These are phyloP conservation scores for Luvunga scandens DNA, from an alignment of 345 rosid species.

Conservation along the genomic window DNA sequence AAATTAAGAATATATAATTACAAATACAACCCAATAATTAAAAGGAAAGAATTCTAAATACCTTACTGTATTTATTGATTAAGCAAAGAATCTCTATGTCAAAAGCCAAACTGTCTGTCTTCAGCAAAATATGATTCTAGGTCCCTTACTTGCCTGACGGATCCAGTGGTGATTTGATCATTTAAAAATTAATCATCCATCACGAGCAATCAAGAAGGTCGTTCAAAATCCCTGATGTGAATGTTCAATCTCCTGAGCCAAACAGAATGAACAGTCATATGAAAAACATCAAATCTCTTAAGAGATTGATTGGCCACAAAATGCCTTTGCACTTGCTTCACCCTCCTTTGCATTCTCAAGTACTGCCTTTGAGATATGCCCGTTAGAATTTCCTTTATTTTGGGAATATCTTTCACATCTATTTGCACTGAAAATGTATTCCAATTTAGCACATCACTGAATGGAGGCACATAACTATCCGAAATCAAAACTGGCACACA, in stretches of 20 bases:
- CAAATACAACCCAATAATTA: neutral
- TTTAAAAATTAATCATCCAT: neutral
- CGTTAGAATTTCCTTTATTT: conserved; percentile 47
- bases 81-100: neutral
- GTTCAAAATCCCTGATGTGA: conserved; percentile 9
- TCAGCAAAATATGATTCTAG: no score
- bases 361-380: conserved; percentile 46
- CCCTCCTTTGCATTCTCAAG: conserved; percentile 34
- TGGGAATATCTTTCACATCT: conserved; percentile 47
- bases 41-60: neutral
- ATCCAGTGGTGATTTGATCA: no score
- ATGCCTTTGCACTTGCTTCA: conserved; percentile 53
- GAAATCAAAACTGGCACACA: conserved; percentile 77
- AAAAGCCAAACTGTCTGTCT: no score
- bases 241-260: conserved; percentile 72
- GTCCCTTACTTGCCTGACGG: no score
- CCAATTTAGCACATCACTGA: conserved; percentile 73
- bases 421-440: conserved; percentile 51
- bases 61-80: neutral
- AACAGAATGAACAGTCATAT: conserved; percentile 68
- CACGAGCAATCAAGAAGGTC: neutral
- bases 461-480: conserved; percentile 52
- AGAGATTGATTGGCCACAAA: conserved; percentile 64
- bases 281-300: conserved; percentile 62
- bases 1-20: neutral